Evolutionary conservation across 305 asterid genomes (phyloP).

Genomic region (Fraxinus sp.): DNA sequence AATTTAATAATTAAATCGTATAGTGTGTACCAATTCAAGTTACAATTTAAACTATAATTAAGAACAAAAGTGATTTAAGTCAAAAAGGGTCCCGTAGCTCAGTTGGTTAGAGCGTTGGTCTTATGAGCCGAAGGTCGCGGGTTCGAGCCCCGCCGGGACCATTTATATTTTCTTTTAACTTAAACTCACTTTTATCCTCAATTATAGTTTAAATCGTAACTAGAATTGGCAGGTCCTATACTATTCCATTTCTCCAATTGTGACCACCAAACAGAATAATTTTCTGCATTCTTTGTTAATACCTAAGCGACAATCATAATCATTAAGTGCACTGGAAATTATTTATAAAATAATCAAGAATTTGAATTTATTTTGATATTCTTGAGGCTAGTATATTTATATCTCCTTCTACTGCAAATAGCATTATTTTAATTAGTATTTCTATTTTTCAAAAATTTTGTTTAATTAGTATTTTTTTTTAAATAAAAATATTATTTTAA

Average conservation of each 20-base stretch:
- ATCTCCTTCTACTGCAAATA: too few species aligned
- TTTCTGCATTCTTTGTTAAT: background rate
- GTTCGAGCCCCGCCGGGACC: conserved; percentile 99
- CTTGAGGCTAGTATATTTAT: background rate
- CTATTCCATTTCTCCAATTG: background rate
- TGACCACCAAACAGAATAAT: background rate
- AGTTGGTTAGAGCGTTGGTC: conserved; percentile 99
- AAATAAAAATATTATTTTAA: too few species aligned
- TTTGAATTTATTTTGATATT: background rate
- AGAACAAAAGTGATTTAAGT: too few species aligned
- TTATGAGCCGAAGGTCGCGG: conserved; percentile 99
- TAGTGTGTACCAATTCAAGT: too few species aligned
- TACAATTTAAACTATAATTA: too few species aligned
- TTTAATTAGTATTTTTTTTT: too few species aligned
- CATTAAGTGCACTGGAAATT: background rate
- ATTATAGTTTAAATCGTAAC: background rate
- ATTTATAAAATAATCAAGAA: background rate
- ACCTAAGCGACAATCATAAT: background rate
- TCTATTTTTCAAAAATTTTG: too few species aligned
- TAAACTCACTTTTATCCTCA: background rate
- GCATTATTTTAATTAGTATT: too few species aligned
- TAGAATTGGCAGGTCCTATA: background rate
- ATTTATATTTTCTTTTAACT: background rate
- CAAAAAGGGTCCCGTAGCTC: conserved; percentile 78
- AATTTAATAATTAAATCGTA: too few species aligned